phyloP scores from a whole-genome alignment of 2,329 filamentous ascomycete species.

The Aspergillus pseudonomiae region DNA sequence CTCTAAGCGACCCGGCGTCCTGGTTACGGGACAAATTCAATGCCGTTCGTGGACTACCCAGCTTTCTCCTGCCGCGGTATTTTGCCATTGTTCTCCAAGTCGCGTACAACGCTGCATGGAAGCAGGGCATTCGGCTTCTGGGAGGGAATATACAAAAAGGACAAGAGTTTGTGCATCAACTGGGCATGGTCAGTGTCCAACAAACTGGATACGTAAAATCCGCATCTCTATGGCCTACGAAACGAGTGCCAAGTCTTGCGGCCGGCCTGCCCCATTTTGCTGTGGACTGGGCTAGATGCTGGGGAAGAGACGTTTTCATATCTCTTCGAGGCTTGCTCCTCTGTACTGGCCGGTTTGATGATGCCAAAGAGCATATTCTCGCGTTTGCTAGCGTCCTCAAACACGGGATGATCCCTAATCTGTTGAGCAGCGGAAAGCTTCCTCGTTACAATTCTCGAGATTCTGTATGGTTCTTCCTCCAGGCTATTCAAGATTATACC shows the following conservation, averaged over 20 bases:
- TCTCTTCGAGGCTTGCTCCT: constrained; percentile 89
- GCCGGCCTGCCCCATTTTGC: constrained; percentile 94
- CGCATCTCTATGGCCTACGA: constrained; percentile 85
- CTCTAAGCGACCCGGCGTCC: constrained; percentile 65
- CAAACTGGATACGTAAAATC: constrained; percentile 87
- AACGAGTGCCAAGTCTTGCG: constrained; percentile 81
- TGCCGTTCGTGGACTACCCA: constrained; percentile 81
- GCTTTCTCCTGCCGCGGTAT: constrained; percentile 87
- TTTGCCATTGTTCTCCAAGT: constrained; percentile 88
- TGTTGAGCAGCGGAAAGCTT: constrained; percentile 80
- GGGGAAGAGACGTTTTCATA: constrained; percentile 97
- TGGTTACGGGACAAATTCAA: constrained; percentile 88
- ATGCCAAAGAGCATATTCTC: constrained; percentile 90
- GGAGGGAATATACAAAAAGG: constrained; percentile 74
- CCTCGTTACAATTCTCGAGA: constrained; percentile 96
- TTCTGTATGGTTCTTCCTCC: constrained; percentile 96
- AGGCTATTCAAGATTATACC: constrained; percentile 92
- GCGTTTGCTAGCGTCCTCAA: constrained; percentile 96
- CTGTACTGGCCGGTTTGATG: constrained; percentile 82
- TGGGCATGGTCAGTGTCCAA: constrained; percentile 90
- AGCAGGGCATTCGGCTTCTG: constrained; percentile 78
- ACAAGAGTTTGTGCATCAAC: constrained; percentile 83
- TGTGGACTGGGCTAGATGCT: constrained; percentile 91
- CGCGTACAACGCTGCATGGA: constrained; percentile 81
- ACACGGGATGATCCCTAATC: constrained; percentile 97